Percentiles rank a stretch among this genome's conserved stretches.
phyloP scores from a whole-genome alignment of 805 yeast species.

The Zygotorulaspora danielsina region DNA sequence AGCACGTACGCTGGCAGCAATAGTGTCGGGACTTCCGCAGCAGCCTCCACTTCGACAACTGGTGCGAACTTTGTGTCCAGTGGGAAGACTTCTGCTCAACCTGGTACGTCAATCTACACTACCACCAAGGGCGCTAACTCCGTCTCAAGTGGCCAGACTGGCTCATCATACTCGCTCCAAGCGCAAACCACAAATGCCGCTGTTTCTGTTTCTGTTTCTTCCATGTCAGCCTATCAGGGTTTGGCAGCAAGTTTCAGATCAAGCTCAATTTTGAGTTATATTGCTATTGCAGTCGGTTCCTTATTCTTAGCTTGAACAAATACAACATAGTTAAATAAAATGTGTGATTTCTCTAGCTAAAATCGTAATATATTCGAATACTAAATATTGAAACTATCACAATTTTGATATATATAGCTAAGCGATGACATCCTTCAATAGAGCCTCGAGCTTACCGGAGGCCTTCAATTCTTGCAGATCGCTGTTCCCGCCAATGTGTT shows the following conservation, averaged over 20 bases:
- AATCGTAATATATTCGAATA: no score
- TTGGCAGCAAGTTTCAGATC: constrained; percentile 3
- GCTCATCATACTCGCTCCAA: not conserved
- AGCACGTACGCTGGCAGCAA: constrained; percentile 12
- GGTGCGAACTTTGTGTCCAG: not conserved
- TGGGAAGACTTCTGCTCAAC: not conserved
- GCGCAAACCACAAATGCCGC: not conserved
- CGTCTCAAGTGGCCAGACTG: not conserved
- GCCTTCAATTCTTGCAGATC: constrained; percentile 72
- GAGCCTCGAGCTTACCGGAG: constrained; percentile 51
- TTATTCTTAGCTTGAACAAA: not conserved
- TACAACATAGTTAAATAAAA: no score
- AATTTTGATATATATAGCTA: constrained; percentile 2
- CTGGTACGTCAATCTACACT: constrained; percentile 2
- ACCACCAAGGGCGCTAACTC: constrained; percentile 4
- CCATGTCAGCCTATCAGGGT: constrained; percentile 6
- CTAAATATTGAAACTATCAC: no score
- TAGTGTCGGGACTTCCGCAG: constrained; percentile 1
- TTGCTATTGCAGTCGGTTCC: constrained; percentile 7
- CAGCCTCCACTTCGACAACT: not conserved
- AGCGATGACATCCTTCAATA: constrained; percentile 27
- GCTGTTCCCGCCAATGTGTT: constrained; percentile 94
- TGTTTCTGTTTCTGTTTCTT: not conserved
- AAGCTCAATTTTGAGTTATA: constrained; percentile 2
- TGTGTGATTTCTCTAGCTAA: no score